Base-by-base conservation (phyloP, 108 stramenopile species). In the Cyclotella sp. region DNA sequence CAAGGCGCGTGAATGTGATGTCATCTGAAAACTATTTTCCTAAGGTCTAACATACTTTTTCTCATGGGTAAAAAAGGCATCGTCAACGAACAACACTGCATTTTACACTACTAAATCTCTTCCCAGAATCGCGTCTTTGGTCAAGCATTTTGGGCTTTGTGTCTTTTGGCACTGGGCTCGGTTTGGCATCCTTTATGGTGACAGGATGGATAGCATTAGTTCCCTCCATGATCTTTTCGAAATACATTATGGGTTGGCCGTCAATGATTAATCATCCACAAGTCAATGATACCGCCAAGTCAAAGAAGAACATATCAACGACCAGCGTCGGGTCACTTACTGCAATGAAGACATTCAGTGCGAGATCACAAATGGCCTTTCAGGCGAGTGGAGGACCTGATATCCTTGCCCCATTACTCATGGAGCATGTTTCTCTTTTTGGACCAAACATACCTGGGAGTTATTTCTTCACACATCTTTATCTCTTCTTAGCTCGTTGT, bases 361-460 rank as follows among this genome's bases (percentile, higher is more conserved):
- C 73, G 10, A 42, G 73, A 27, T 65, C 73, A 7, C 73, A 75
- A 27, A 66, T 64, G 64, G n/a, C 49, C 29, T 21, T 72, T 3
- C 73, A 68, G 22, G 0, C 5, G 15, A 55, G 73, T 75, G 65
- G 65, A 16, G 73, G 73, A 39, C 73, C 73, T 6, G 73, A 75
- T 46, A 15, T 0, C 6, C 24, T 66, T n/a, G 73, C 73, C 19
- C 73, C 73, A 13, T 28, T 54, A 0, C 34, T 75, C 3, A 66
- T 75, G 40, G 15, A 43, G 2, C 63, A 68, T 6, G 28, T 75
- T 19, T 75, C 73, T 9, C 28, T 75, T 1, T 24, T 68, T 55
- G 73, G 73, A 21, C 66, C 73, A 26, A 51, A 63, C 30, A 68
- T 67, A 22, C 73, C 73, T 12, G 66, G 65, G 15, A 67, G 65